A percentile compares a stretch with the other conserved stretches of the same genome.
Conservation (phyloP, 1,284 basidiomycete species). For the Sanghuangporus weigelae region DNA sequence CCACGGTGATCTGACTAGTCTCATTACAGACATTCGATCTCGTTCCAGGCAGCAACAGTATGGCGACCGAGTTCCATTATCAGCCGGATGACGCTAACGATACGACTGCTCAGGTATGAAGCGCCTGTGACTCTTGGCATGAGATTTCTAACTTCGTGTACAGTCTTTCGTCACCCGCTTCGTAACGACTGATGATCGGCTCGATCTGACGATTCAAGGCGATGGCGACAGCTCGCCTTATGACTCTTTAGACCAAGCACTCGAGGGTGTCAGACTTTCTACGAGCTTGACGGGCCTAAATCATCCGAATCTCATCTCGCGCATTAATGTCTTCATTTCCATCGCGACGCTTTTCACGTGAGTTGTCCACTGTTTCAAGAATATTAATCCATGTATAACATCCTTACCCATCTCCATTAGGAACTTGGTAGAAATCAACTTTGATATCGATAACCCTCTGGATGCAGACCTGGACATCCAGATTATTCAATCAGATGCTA, state of each 20-base stretch:
- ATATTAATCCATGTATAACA: too few relatives aligned
- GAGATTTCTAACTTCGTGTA: background rate
- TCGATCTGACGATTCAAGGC: conserved; percentile 55
- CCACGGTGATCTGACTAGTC: background rate
- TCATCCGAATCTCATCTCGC: conserved; percentile 36
- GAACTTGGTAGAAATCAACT: conserved; percentile 48
- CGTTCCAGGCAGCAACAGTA: conserved; percentile 51
- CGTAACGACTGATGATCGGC: conserved; percentile 41
- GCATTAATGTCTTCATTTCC: conserved; percentile 46
- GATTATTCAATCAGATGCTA: conserved; percentile 51
- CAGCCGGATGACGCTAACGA: conserved; percentile 60
- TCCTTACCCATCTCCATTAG: background rate
- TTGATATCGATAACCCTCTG: conserved; percentile 57
- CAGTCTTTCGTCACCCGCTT: conserved; percentile 50
- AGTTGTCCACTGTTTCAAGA: background rate
- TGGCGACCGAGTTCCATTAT: conserved; percentile 63
- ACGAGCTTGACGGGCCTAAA: conserved; percentile 48
- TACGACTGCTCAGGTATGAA: conserved; percentile 51
- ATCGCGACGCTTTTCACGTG: conserved; percentile 39
- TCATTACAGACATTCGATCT: conserved; percentile 46
- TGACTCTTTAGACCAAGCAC: conserved; percentile 50
- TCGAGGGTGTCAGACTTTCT: conserved; percentile 50
- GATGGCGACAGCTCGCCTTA: conserved; percentile 60
- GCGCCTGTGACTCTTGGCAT: background rate
- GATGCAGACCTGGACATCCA: conserved; percentile 49